phyloP scores from a whole-genome alignment of 345 rosid species.

The Toxicodendron radicans region DNA sequence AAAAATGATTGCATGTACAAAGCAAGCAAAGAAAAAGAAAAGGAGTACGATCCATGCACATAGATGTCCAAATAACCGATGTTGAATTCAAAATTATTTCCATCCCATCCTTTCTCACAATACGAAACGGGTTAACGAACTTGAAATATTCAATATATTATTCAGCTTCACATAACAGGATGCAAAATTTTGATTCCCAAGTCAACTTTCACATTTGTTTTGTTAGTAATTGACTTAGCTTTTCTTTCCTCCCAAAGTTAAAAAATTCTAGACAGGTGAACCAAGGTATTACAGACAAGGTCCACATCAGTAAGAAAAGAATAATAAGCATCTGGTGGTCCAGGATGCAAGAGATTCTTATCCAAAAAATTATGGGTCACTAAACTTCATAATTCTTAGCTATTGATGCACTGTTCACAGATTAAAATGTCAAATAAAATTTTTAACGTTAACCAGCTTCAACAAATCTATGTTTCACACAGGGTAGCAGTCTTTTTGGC shows the following conservation, averaged over 20 bases:
- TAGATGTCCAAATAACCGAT: too few species aligned
- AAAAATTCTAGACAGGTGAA: not conserved
- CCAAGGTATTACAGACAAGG: not conserved
- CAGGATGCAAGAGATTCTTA: not conserved
- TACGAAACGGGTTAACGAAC: not conserved
- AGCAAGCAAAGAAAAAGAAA: not conserved
- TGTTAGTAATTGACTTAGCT: not conserved
- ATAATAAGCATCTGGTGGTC: conserved; percentile 3
- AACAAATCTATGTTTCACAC: not conserved
- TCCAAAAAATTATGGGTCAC: not conserved
- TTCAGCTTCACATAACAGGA: not conserved
- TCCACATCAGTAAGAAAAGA: conserved; percentile 5
- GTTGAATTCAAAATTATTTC: too few species aligned
- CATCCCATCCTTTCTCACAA: not conserved
- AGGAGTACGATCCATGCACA: not conserved
- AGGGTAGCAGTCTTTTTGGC: not conserved
- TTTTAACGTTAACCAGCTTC: not conserved
- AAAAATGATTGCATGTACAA: not conserved
- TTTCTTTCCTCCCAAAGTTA: not conserved
- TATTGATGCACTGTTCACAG: not conserved
- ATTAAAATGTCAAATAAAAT: not conserved
- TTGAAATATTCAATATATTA: not conserved
- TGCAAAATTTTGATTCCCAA: not conserved
- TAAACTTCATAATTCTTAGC: too few species aligned
- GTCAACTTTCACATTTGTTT: not conserved